These are phyloP conservation scores for Tulasnella sp. DNA, from an alignment of 768 basidiomycete species.

Conservation along the genomic window DNA sequence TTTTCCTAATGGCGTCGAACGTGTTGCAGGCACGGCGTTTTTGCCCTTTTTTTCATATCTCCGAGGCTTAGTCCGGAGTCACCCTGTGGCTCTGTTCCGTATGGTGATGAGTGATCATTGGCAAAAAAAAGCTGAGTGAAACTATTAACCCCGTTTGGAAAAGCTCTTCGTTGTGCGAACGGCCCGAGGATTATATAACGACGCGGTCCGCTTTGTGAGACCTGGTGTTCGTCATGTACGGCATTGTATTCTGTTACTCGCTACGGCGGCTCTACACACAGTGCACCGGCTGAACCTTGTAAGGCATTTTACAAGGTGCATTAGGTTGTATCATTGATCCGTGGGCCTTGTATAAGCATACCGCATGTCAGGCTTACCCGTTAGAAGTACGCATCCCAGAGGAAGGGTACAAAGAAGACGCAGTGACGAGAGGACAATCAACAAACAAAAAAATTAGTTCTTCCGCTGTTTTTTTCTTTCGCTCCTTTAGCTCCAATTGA, in stretches of 20 bases:
- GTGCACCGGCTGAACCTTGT: neutral
- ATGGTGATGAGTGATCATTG: too few species aligned
- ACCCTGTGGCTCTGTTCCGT: too few species aligned
- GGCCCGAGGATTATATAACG: neutral
- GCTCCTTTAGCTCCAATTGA: neutral
- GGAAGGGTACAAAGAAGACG: neutral
- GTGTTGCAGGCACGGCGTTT: too few species aligned
- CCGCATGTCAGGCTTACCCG: neutral
- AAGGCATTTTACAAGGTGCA: neutral
- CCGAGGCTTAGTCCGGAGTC: too few species aligned
- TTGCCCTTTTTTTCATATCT: too few species aligned
- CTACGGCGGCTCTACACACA: neutral
- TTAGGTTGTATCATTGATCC: too few species aligned
- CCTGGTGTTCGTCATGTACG: neutral
- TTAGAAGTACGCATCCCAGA: neutral
- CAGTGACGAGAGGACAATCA: neutral
- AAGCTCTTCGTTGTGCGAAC: neutral
- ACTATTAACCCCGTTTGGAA: neutral
- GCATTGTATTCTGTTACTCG: neutral
- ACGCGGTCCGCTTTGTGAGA: neutral
- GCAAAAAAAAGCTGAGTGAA: too few species aligned
- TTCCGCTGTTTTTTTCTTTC: neutral
- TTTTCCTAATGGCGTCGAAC: too few species aligned
- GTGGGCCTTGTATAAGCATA: neutral
- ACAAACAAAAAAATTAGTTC: neutral